A percentile compares a stretch with the other conserved stretches of the same genome.
Evolutionary conservation across 2,329 filamentous ascomycete species (phyloP).

Genomic region (Sarocladiaceae sp.): DNA sequence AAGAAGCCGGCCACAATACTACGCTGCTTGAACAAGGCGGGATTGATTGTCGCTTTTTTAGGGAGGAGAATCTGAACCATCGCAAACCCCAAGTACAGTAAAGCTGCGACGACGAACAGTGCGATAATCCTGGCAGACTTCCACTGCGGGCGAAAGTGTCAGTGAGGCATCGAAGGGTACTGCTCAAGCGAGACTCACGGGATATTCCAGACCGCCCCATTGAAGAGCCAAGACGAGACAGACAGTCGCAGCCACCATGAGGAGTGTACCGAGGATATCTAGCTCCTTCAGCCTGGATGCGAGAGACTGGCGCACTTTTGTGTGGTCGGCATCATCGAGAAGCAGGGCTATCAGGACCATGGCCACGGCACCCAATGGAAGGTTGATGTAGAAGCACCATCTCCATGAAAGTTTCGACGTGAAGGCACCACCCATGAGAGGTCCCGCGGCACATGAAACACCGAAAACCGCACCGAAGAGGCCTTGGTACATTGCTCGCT

Average conservation of each 20-base stretch:
- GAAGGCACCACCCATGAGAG: constrained; percentile 23
- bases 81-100: too few relatives aligned
- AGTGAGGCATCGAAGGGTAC: too few relatives aligned
- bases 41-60: too few relatives aligned
- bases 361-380: constrained; percentile 29
- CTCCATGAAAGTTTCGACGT: constrained; percentile 25
- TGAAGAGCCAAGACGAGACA: constrained; percentile 44
- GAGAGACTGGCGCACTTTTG: constrained; percentile 19
- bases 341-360: constrained; percentile 20
- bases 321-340: constrained; percentile 14
- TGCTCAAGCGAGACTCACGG: constrained; percentile 37
- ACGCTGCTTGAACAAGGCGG: constrained; percentile 37
- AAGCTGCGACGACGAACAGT: constrained; percentile 34
- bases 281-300: constrained; percentile 36
- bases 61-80: too few relatives aligned
- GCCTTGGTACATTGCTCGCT: constrained; percentile 22
- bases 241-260: constrained; percentile 38
- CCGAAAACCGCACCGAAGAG: constrained; percentile 37
- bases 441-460: constrained; percentile 26
- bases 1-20: constrained; percentile 32
- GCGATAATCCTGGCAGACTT: constrained; percentile 43
- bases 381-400: constrained; percentile 33
- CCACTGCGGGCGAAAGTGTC: too few relatives aligned
- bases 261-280: constrained; percentile 46
- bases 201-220: constrained; percentile 38